A percentile compares a stretch with the other conserved stretches of the same genome.
Conservation (phyloP, 202 grass and related monocot species). For the Panicum hallii region DNA sequence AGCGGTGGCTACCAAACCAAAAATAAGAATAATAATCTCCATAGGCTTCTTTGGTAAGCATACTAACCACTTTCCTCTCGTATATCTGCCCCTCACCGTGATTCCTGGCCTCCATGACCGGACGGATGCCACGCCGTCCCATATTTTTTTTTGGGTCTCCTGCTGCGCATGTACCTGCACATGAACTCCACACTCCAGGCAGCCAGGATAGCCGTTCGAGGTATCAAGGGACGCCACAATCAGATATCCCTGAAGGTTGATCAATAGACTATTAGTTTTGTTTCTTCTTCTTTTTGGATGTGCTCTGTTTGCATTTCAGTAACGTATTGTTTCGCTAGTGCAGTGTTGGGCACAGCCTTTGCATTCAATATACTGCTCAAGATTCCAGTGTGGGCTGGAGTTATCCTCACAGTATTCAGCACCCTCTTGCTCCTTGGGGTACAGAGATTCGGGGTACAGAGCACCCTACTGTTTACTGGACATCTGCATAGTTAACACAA, state of each 20-base stretch:
- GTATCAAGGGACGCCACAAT: no score
- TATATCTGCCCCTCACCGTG: background rate
- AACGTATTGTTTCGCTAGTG: constrained; percentile 26
- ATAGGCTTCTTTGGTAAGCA: background rate
- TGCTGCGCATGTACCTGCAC: no score
- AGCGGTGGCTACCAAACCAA: background rate
- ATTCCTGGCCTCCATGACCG: background rate
- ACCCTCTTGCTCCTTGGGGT: constrained; percentile 83
- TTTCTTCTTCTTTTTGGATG: background rate
- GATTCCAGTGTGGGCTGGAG: constrained; percentile 76
- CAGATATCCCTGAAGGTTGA: constrained; percentile 76
- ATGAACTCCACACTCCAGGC: no score
- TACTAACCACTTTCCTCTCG: background rate
- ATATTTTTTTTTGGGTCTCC: background rate
- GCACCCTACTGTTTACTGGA: background rate
- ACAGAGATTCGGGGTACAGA: constrained; percentile 75
- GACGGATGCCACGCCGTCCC: background rate
- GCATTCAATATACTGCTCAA: constrained; percentile 83
- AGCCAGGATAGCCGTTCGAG: no score
- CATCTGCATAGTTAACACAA: background rate
- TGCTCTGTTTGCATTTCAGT: background rate
- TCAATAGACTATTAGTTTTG: background rate
- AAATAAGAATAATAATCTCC: background rate
- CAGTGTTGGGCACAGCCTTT: constrained; percentile 87
- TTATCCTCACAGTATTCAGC: constrained; percentile 73